These are phyloP conservation scores for Pythium coloratum DNA, from an alignment of 352 stramenopile genomes.

Conservation along the genomic window DNA sequence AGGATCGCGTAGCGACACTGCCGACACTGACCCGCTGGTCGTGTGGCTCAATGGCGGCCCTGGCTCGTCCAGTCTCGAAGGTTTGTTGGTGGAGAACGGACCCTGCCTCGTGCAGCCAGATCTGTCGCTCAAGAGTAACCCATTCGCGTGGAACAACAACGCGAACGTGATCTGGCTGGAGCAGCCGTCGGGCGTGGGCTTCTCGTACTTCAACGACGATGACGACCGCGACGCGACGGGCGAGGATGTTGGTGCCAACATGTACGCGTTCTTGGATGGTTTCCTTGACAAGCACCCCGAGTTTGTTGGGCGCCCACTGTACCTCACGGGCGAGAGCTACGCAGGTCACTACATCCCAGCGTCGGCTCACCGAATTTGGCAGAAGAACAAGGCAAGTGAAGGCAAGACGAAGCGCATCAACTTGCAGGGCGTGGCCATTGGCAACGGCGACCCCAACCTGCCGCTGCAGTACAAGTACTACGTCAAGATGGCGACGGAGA, in stretches of 20 bases:
- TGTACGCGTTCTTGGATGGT: slow-evolving; percentile 37
- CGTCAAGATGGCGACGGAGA: slow-evolving; percentile 31
- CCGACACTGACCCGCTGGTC: slow-evolving; percentile 47
- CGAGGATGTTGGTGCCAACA: slow-evolving; percentile 35
- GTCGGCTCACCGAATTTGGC: slow-evolving; percentile 29
- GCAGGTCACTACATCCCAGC: slow-evolving; percentile 37
- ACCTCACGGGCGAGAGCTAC: slow-evolving; percentile 40
- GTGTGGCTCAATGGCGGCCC: slow-evolving; percentile 66
- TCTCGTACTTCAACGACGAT: slow-evolving; percentile 26
- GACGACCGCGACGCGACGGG: slow-evolving; percentile 33
- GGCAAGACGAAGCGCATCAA: slow-evolving; percentile 25
- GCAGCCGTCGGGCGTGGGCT: slow-evolving; percentile 22
- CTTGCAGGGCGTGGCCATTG: slow-evolving; percentile 35
- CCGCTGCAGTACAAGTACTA: slow-evolving; percentile 30
- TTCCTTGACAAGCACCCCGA: slow-evolving; percentile 35
- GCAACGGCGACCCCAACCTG: slow-evolving; percentile 34
- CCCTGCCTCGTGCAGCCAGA: slow-evolving; percentile 31
- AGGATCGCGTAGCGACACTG: slow-evolving; percentile 28
- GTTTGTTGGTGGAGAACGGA: slow-evolving; percentile 36
- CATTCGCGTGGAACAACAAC: slow-evolving; percentile 37
- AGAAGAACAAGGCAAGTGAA: slow-evolving; percentile 14
- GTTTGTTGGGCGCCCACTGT: slow-evolving; percentile 32
- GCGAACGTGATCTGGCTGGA: slow-evolving; percentile 44
- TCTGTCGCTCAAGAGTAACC: slow-evolving; percentile 25
- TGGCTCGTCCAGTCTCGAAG: slow-evolving; percentile 34